Evolutionary conservation across 2,329 filamentous ascomycete genomes (phyloP).

Genomic region (Taxawa tesnikishii): DNA sequence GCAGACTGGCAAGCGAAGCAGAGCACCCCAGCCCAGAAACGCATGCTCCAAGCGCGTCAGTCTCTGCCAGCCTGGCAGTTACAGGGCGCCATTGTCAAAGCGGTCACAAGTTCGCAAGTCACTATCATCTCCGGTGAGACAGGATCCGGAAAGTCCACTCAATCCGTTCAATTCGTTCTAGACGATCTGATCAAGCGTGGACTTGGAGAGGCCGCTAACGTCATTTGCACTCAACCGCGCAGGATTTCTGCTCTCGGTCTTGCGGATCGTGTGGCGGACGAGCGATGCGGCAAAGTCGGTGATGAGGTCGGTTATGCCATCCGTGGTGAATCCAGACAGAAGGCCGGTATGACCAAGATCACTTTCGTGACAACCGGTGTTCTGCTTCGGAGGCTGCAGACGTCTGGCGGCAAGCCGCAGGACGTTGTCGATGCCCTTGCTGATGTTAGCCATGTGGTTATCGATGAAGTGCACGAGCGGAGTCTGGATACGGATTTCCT

Average conservation of each 20-base stretch:
- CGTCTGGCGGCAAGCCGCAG: constrained; percentile 65
- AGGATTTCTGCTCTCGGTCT: constrained; percentile 89
- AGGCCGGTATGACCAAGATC: constrained; percentile 63
- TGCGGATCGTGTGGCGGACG: constrained; percentile 87
- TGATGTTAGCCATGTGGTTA: constrained; percentile 86
- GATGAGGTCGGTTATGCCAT: constrained; percentile 88
- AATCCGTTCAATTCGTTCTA: constrained; percentile 89
- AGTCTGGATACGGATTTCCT: constrained; percentile 93
- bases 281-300: constrained; percentile 69
- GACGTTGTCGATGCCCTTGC: constrained; percentile 72
- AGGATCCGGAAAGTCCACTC: constrained; percentile 91
- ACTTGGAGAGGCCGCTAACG: constrained; percentile 68
- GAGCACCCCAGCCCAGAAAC: constrained; percentile 49
- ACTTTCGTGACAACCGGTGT: constrained; percentile 96
- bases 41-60: constrained; percentile 62
- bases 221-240: constrained; percentile 90
- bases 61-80: constrained; percentile 80
- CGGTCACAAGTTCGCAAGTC: constrained; percentile 68
- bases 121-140: constrained; percentile 97
- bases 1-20: constrained; percentile 60
- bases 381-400: constrained; percentile 78
- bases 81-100: constrained; percentile 61
- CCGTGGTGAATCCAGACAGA: constrained; percentile 73
- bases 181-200: constrained; percentile 74
- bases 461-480: constrained; percentile 93